phyloP scores from a whole-genome alignment of 441 rosid genomes.

The Metrosideros polymorpha region DNA sequence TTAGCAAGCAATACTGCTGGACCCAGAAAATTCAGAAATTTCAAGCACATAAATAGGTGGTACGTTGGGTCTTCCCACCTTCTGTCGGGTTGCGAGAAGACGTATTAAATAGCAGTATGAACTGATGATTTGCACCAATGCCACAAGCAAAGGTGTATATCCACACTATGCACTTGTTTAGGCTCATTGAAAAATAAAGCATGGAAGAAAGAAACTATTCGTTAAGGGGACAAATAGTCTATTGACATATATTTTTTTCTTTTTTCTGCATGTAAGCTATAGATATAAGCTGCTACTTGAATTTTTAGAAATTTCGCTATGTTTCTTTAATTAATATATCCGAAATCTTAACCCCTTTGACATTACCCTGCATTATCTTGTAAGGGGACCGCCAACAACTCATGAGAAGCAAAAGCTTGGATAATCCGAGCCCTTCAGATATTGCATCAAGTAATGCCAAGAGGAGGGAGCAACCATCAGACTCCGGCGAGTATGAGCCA shows the following conservation, averaged over 20 bases:
- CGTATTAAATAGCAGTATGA: neutral
- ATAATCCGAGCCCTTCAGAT: neutral
- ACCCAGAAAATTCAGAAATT: neutral
- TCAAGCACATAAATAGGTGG: neutral
- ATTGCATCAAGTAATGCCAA: neutral
- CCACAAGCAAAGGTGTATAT: neutral
- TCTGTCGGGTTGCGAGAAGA: neutral
- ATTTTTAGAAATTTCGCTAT: neutral
- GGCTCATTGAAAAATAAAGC: neutral
- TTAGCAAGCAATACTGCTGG: neutral
- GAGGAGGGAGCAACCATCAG: neutral
- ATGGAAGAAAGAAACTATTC: neutral
- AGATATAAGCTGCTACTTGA: neutral
- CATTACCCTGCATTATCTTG: neutral
- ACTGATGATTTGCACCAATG: neutral
- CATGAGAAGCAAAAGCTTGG: neutral
- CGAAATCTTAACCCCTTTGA: neutral
- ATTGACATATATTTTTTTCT: neutral
- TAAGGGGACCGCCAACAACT: neutral
- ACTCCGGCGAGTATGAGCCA: neutral
- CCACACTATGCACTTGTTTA: neutral
- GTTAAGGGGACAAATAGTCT: neutral
- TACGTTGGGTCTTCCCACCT: neutral
- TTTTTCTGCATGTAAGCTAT: neutral
- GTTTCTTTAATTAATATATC: neutral